Base-by-base conservation (phyloP, 345 rosid species). In the Citrus medica region DNA sequence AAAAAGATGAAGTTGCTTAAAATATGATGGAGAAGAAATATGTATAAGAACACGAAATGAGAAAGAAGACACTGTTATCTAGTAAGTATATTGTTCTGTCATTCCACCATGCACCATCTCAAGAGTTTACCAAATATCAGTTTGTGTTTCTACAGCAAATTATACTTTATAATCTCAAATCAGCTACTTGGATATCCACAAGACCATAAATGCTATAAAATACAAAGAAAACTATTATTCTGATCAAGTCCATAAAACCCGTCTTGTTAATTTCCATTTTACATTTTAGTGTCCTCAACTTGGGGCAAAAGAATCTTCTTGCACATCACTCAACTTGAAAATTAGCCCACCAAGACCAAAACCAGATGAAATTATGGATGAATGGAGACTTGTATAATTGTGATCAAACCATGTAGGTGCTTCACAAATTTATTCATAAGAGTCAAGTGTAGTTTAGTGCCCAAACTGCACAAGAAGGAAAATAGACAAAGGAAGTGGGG, bases 1-100 rank as follows among this genome's bases (percentile, higher is more conserved):
- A 19, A 74, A 55, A 55, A 40, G 72, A 25, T 25, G 28, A 74
- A 80, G 59, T 42, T 25, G 71, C 68, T 69, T 40, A 40, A 22
- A 79, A 19, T 24, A 32, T 38, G 61, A 48, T 25, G 28, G 33
- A 69, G 24, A 48, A n/a, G 42, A 71, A 68, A 33, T 42, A 51
- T 53, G 69, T 42, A 77, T 7, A 53, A 3, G 38, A 53, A 37
- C 71, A 64, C 32, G 6, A 64, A 33, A 30, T 46, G 71, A 46
- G 71, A 48, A 46, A 74, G 19, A 42, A 13, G 64, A n/a, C 73
- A 53, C 62, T 55, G 27, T 55, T 76, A 55, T 53, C 48, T 32
- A 64, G 28, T 27, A 56, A n/a, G 25, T 30, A 62, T 27, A 27
- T 30, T 60, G 9, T 40, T 40, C 17, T 27, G 40, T 30, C 33